Evolutionary conservation across 2,329 filamentous ascomycete species (phyloP).

Genomic region (Ophiostoma montium): DNA sequence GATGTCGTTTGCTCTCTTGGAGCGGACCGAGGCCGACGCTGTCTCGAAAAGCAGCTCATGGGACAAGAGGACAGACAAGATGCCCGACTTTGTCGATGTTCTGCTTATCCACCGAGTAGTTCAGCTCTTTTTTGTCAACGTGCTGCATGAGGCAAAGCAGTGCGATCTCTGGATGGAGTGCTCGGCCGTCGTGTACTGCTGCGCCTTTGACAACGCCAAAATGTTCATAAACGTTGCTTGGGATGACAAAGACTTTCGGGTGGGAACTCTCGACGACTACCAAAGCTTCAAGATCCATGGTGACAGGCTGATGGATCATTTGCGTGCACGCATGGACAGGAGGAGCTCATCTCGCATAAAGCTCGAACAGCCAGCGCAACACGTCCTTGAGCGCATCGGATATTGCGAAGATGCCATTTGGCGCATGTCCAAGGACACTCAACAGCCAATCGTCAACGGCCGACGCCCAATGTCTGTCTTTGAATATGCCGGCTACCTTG

Average conservation of each 20-base stretch:
- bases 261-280: slow-evolving; percentile 38
- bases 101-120: slow-evolving; percentile 37
- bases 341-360: slow-evolving; percentile 12
- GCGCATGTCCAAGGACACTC: slow-evolving; percentile 26
- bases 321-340: slow-evolving; percentile 24
- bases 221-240: slow-evolving; percentile 28
- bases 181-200: slow-evolving; percentile 33
- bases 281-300: slow-evolving; percentile 38
- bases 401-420: slow-evolving; percentile 29
- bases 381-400: slow-evolving; percentile 23
- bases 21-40: slow-evolving; percentile 32
- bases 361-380: slow-evolving; percentile 18
- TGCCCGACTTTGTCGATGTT: slow-evolving; percentile 29
- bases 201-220: slow-evolving; percentile 33
- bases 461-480: slow-evolving; percentile 29
- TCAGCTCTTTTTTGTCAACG: slow-evolving; percentile 37
- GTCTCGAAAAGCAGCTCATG: slow-evolving; percentile 27
- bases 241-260: slow-evolving; percentile 19
- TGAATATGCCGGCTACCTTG: no score
- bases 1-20: slow-evolving; percentile 37
- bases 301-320: slow-evolving; percentile 28
- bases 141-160: slow-evolving; percentile 26
- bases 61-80: slow-evolving; percentile 10
- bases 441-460: slow-evolving; percentile 22
- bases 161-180: slow-evolving; percentile 34